Evolutionary conservation across 495 filamentous ascomycete species (phyloP).

Genomic region (Penicillium manginii): DNA sequence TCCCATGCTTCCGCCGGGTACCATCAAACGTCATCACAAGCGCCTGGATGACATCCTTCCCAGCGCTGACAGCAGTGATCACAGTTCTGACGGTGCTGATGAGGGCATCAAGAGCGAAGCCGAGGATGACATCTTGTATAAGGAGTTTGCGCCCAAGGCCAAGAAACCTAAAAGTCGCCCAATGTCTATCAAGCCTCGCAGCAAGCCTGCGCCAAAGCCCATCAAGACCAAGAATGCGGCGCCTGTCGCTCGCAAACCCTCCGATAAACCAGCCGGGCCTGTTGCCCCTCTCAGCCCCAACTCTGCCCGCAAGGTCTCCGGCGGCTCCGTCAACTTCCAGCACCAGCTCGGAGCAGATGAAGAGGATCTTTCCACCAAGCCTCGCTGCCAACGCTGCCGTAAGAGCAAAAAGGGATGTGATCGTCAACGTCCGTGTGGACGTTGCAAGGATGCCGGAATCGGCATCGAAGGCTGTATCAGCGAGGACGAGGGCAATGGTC

Average conservation of each 20-base stretch:
- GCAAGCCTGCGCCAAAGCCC: slow-evolving; percentile 44
- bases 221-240: slow-evolving; percentile 44
- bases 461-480: slow-evolving; percentile 90
- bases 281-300: slow-evolving; percentile 53
- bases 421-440: slow-evolving; percentile 88
- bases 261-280: slow-evolving; percentile 54
- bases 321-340: slow-evolving; percentile 68
- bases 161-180: slow-evolving; percentile 51
- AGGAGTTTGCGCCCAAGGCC: slow-evolving; percentile 45
- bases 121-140: slow-evolving; percentile 50
- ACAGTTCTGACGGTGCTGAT: slow-evolving; percentile 63
- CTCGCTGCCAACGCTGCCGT: slow-evolving; percentile 95
- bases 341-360: slow-evolving; percentile 78
- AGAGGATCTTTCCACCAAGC: slow-evolving; percentile 89
- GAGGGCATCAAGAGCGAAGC: slow-evolving; percentile 58
- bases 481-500: slow-evolving; percentile 94
- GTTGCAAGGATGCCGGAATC: slow-evolving; percentile 95
- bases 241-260: slow-evolving; percentile 51
- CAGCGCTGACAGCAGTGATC: slow-evolving; percentile 71
- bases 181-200: slow-evolving; percentile 38
- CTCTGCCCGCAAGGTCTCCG: slow-evolving; percentile 76
- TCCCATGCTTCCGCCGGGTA: slow-evolving; percentile 54
- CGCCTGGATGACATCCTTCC: slow-evolving; percentile 64
- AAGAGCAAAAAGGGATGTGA: slow-evolving; percentile 99
- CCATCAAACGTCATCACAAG: slow-evolving; percentile 58